A percentile compares a stretch with the other conserved stretches of the same genome.
These are phyloP conservation scores for Debaryomycetaceae sp. DNA, from an alignment of 1,139 yeast species.

Conservation along the genomic window DNA sequence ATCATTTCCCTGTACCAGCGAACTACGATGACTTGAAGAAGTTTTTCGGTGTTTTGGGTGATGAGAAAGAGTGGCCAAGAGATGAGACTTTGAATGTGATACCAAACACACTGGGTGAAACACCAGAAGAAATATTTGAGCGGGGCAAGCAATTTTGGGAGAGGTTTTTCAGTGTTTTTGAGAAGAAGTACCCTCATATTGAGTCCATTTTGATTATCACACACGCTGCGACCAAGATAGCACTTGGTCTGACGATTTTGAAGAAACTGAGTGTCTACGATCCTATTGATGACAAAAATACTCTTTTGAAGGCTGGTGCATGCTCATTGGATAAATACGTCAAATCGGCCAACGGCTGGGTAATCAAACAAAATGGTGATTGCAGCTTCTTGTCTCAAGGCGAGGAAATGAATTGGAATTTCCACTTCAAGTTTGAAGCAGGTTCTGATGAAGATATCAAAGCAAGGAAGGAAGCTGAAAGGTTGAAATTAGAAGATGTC, in stretches of 20 bases:
- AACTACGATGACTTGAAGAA: constrained; percentile 40
- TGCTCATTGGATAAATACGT: constrained; percentile 40
- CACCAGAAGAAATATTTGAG: constrained; percentile 55
- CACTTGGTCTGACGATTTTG: constrained; percentile 67
- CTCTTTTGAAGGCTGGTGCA: constrained; percentile 47
- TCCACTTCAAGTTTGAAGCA: constrained; percentile 65
- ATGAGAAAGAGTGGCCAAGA: constrained; percentile 38
- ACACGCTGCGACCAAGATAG: constrained; percentile 84
- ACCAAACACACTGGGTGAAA: constrained; percentile 61
- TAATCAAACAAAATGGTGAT: constrained; percentile 60
- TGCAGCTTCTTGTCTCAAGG: constrained; percentile 65
- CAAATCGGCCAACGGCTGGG: constrained; percentile 43
- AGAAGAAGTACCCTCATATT: constrained; percentile 50
- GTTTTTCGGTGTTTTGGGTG: constrained; percentile 50
- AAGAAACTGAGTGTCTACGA: constrained; percentile 47
- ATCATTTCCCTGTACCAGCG: constrained; percentile 59
- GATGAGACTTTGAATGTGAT: constrained; percentile 47
- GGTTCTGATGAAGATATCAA: constrained; percentile 74
- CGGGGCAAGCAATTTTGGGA: constrained; percentile 53
- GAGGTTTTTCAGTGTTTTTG: constrained; percentile 49
- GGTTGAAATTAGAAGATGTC: constrained; percentile 9
- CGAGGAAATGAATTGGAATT: constrained; percentile 93
- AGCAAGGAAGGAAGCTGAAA: constrained; percentile 33
- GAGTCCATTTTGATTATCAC: constrained; percentile 61
- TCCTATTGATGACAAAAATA: constrained; percentile 40